Evolutionary conservation across 768 basidiomycete species (phyloP).

Genomic region (Lentinula edodes): DNA sequence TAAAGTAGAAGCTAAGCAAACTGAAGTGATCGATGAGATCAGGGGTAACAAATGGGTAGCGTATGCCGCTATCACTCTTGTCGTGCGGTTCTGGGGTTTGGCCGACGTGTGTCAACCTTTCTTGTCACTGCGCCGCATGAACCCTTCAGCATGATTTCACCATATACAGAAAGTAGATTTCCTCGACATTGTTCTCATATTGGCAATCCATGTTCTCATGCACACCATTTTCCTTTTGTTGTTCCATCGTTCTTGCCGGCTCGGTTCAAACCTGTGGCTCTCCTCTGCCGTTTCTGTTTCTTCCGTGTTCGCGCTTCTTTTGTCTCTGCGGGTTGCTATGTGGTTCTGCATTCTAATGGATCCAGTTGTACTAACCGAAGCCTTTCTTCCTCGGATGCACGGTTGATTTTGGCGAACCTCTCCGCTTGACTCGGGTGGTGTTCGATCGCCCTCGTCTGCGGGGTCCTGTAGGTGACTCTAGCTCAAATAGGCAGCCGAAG

Average conservation of each 20-base stretch:
- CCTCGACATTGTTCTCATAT: slow-evolving; percentile 90
- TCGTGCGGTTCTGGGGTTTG: slow-evolving; percentile 80
- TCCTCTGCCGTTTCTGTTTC: slow-evolving; percentile 74
- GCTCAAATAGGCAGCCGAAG: slow-evolving; percentile 37
- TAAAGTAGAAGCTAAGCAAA: slow-evolving; percentile 36
- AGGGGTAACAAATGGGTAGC: slow-evolving; percentile 83
- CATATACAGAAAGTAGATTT: slow-evolving; percentile 79
- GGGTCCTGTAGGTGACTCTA: slow-evolving; percentile 28
- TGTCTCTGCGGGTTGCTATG: slow-evolving; percentile 73
- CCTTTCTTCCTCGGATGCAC: slow-evolving; percentile 97
- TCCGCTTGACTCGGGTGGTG: slow-evolving; percentile 84
- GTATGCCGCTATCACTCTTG: slow-evolving; percentile 72
- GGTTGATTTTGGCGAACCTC: slow-evolving; percentile 96
- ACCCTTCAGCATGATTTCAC: neutral
- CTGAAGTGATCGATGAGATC: slow-evolving; percentile 62
- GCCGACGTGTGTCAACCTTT: slow-evolving; percentile 57
- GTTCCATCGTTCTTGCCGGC: slow-evolving; percentile 81
- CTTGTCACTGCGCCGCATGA: neutral
- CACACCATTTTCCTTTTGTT: slow-evolving; percentile 91
- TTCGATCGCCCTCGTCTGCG: slow-evolving; percentile 72
- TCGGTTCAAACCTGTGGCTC: slow-evolving; percentile 65
- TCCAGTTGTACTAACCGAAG: slow-evolving; percentile 89
- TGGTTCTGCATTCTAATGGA: slow-evolving; percentile 82
- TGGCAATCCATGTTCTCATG: slow-evolving; percentile 93
- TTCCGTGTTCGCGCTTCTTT: slow-evolving; percentile 76